Conservation (phyloP, 2,329 filamentous ascomycete species). For the Fusarium praegraminearum region DNA sequence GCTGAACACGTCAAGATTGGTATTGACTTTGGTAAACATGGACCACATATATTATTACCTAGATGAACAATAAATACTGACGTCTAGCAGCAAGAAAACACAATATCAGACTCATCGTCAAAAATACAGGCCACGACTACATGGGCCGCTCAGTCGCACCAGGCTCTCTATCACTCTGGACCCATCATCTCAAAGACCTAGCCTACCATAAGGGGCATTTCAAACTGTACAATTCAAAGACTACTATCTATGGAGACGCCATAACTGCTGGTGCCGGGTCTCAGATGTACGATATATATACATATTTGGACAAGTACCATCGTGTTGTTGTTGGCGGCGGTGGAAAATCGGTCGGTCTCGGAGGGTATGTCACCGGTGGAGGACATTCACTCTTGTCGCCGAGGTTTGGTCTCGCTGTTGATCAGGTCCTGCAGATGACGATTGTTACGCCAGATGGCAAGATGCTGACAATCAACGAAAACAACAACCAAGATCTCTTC, state of each 20-base stretch:
- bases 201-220: slow-evolving; percentile 56
- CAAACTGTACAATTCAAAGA: slow-evolving; percentile 56
- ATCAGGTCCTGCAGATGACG: slow-evolving; percentile 70
- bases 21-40: slow-evolving; percentile 57
- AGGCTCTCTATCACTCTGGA: slow-evolving; percentile 67
- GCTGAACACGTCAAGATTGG: slow-evolving; percentile 51
- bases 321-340: slow-evolving; percentile 67
- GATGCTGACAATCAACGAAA: slow-evolving; percentile 63
- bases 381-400: slow-evolving; percentile 68
- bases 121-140: slow-evolving; percentile 58
- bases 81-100: slow-evolving; percentile 52
- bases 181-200: slow-evolving; percentile 59
- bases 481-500: slow-evolving; percentile 68
- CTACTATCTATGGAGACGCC: slow-evolving; percentile 59
- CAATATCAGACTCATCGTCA: slow-evolving; percentile 58
- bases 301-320: slow-evolving; percentile 57
- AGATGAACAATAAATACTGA: neutral
- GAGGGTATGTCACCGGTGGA: slow-evolving; percentile 71
- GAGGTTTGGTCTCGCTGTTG: slow-evolving; percentile 69
- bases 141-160: slow-evolving; percentile 60
- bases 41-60: rapidly evolving
- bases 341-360: slow-evolving; percentile 67
- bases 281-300: slow-evolving; percentile 63
- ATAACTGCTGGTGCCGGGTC: slow-evolving; percentile 67
- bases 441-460: slow-evolving; percentile 66